A percentile compares a stretch with the other conserved stretches of the same genome.
Conservation (phyloP, 352 stramenopile genomes). For the Globisporangium recalcitrans region DNA sequence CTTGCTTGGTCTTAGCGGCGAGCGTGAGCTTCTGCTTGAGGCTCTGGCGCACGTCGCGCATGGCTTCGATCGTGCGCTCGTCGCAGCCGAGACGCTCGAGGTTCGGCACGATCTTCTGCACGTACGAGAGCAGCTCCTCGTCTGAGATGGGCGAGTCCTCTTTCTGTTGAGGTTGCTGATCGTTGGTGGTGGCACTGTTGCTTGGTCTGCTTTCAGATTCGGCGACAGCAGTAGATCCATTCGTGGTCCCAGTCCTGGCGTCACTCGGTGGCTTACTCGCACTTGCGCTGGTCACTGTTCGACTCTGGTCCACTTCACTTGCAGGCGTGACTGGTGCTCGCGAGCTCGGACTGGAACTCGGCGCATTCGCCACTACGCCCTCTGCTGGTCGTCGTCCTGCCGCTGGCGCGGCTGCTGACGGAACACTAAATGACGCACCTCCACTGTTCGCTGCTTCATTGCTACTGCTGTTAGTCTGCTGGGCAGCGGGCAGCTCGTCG, state of each 20-base stretch:
- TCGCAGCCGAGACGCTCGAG: slow-evolving; percentile 19
- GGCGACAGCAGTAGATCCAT: background rate
- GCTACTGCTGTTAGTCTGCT: background rate
- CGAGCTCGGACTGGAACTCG: background rate
- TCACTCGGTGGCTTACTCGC: background rate
- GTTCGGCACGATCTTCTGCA: slow-evolving; percentile 20
- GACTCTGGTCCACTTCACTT: background rate
- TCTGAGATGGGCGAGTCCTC: slow-evolving; percentile 10
- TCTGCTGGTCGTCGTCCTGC: too few species aligned
- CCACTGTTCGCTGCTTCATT: background rate
- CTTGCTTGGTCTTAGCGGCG: background rate
- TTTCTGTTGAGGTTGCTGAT: background rate
- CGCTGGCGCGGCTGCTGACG: too few species aligned
- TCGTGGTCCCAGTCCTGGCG: background rate
- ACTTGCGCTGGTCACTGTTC: background rate
- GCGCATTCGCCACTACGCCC: background rate
- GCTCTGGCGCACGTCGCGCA: slow-evolving; percentile 16
- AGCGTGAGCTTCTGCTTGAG: slow-evolving; percentile 15
- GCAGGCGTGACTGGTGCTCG: background rate
- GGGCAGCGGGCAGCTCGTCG: slow-evolving; percentile 8
- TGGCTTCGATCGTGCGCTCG: slow-evolving; percentile 17
- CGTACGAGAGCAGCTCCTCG: slow-evolving; percentile 14
- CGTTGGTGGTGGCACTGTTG: background rate
- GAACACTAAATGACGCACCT: background rate
- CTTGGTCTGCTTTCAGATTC: background rate